Evolutionary conservation across 2,329 filamentous ascomycete species (phyloP).

Genomic region (Ophiostoma sp.): DNA sequence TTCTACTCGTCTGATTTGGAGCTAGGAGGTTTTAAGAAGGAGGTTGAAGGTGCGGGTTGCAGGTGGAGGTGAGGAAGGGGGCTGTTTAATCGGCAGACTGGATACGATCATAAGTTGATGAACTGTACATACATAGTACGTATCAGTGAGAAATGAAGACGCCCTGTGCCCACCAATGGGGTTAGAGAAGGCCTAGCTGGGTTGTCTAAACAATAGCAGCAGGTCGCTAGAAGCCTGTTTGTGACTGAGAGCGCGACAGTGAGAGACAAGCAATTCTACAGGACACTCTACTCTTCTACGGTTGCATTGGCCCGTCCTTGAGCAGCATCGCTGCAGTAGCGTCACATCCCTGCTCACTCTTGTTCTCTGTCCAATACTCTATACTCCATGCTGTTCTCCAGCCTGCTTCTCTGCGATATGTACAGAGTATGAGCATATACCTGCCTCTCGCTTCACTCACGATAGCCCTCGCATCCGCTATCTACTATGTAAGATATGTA

Average conservation of each 20-base stretch:
- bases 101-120: slow-evolving; percentile 1
- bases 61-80: slow-evolving; percentile 17
- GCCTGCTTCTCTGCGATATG: neutral
- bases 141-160: neutral
- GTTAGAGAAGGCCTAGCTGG: neutral
- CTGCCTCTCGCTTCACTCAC: neutral
- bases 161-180: slow-evolving; percentile 5
- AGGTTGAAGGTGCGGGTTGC: slow-evolving; percentile 13
- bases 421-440: neutral
- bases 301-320: slow-evolving; percentile 8
- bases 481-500: neutral
- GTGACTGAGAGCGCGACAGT: neutral
- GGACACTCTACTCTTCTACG: neutral
- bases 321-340: slow-evolving; percentile 10
- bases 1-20: neutral
- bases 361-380: neutral
- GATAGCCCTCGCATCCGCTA: neutral
- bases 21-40: slow-evolving; percentile 23
- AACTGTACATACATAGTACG: neutral
- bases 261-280: neutral
- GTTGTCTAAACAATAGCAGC: neutral
- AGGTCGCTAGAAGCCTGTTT: slow-evolving; percentile 1
- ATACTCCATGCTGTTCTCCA: neutral
- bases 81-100: neutral
- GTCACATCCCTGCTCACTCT: slow-evolving; percentile 3